phyloP scores from a whole-genome alignment of 768 basidiomycete genomes.

The Lactifluus pinguis region DNA sequence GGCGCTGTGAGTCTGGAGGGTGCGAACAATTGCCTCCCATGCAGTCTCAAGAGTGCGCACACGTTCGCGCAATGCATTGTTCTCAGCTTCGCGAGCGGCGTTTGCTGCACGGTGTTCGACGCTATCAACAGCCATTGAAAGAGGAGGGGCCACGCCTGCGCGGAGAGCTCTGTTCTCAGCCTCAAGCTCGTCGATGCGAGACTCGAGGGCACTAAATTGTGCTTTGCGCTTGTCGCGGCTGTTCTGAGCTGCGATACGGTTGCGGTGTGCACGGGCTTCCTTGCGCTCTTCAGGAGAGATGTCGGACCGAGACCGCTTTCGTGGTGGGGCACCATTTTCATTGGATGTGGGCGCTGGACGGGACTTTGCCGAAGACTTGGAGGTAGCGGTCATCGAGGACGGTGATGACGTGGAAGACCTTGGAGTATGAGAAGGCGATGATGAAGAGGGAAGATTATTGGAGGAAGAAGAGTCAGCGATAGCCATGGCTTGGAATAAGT shows the following conservation, averaged over 20 bases:
- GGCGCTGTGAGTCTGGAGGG: constrained; percentile 59
- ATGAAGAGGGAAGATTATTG: constrained; percentile 4
- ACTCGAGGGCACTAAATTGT: constrained; percentile 84
- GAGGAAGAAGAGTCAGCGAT: neutral
- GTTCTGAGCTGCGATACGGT: constrained; percentile 90
- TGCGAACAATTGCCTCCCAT: constrained; percentile 74
- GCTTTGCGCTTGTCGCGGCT: constrained; percentile 85
- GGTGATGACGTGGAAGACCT: constrained; percentile 13
- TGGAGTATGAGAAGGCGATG: neutral
- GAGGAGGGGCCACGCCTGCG: constrained; percentile 34
- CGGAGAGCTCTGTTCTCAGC: constrained; percentile 75
- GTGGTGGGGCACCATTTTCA: constrained; percentile 35
- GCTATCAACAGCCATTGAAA: constrained; percentile 22
- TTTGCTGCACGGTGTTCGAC: constrained; percentile 32
- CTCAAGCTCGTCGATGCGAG: constrained; percentile 82
- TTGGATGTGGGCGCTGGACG: constrained; percentile 10
- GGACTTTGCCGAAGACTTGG: constrained; percentile 17
- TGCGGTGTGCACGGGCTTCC: constrained; percentile 83
- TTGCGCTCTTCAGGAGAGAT: constrained; percentile 66
- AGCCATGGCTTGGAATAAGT: constrained; percentile 3
- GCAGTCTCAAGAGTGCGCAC: constrained; percentile 72
- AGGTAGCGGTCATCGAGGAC: neutral
- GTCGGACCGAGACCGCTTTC: constrained; percentile 66
- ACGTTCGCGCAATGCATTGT: constrained; percentile 64
- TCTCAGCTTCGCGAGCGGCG: constrained; percentile 49